Evolutionary conservation across 139 green algal genomes (phyloP), one percentile per base, ranked within the genome.

Genomic region (Ostreobium quekettii): DNA sequence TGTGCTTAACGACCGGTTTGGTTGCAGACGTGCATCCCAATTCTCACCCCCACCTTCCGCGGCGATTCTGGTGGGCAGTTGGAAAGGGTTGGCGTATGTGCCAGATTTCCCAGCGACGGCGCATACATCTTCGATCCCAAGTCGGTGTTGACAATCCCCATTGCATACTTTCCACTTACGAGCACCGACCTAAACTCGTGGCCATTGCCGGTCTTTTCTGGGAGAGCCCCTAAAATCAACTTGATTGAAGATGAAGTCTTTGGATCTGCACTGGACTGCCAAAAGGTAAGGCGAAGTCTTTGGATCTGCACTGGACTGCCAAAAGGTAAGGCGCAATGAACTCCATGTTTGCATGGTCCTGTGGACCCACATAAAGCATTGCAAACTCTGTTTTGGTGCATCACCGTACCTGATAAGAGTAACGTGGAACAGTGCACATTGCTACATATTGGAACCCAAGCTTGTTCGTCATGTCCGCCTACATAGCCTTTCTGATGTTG

Each of bases 231-330:
- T 53, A 19, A 19, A 19, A 11, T 26, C 15, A 53, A 53, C 11
- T 53, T 53, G 11, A 19, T 53, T 53, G 42, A 53, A 53, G 42
- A 53, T 53, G 42, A 53, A 53, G 42, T 53, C 15, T 53, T 53
- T 53, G 42, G 42, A 19, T 53, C 42, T 53, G 42, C 19, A 53
- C 42, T 53, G 15, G 19, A 53, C 11, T 53, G 42, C 19, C 15
- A 53, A 11, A 53, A 53, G 42, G 42, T 53, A 53, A 53, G 11
- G 42, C 19, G n/a, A n/a, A n/a, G n/a, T n/a, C n/a, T 62, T 62
- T n/a, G 53, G 53, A 62, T 36, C n/a, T n/a, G 53, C 33, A 24
- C 33, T 62, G n/a, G 19, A n/a, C 33, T 62, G 53, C 53, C 15
- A 53, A 53, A 26, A 53, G 19, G 19, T 26, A 53, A 53, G 19